phyloP scores from a whole-genome alignment of 1,284 basidiomycete genomes.

The Phlebopus sp. region DNA sequence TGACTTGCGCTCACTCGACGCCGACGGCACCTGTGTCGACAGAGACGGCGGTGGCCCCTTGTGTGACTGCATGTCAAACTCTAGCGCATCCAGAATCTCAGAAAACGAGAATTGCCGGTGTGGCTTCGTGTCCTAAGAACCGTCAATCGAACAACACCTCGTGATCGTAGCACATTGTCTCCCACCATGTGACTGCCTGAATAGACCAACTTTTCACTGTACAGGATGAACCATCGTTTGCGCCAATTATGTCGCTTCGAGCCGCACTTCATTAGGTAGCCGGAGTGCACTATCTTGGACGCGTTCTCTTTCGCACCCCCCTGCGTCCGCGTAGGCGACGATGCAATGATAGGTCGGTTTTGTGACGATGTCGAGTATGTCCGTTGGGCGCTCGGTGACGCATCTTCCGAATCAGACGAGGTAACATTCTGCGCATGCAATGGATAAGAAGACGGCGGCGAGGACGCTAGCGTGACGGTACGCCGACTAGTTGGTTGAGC shows the following conservation, averaged over 20 bases:
- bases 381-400: slow-evolving; percentile 41
- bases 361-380: slow-evolving; percentile 42
- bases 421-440: slow-evolving; percentile 45
- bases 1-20: slow-evolving; percentile 39
- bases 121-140: slow-evolving; percentile 75
- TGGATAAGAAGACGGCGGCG: slow-evolving; percentile 38
- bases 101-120: slow-evolving; percentile 84
- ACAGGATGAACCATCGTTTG: slow-evolving; percentile 90
- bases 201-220: slow-evolving; percentile 79
- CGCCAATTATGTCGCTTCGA: slow-evolving; percentile 92
- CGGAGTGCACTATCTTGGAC: slow-evolving; percentile 75
- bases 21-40: slow-evolving; percentile 34
- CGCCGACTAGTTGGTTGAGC: slow-evolving; percentile 30
- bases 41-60: slow-evolving; percentile 36
- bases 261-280: slow-evolving; percentile 97
- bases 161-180: slow-evolving; percentile 21
- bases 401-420: slow-evolving; percentile 77
- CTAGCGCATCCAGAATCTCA: slow-evolving; percentile 90
- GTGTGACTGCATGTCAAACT: slow-evolving; percentile 65
- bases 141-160: slow-evolving; percentile 15
- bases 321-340: slow-evolving; percentile 41
- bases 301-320: slow-evolving; percentile 44
- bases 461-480: slow-evolving; percentile 39
- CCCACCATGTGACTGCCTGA: slow-evolving; percentile 86
- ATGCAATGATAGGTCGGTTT: slow-evolving; percentile 33